Percentiles rank a stretch among this genome's conserved stretches.
phyloP scores from a whole-genome alignment of 2,329 filamentous ascomycete genomes.

The Mycosphaerella sp. region DNA sequence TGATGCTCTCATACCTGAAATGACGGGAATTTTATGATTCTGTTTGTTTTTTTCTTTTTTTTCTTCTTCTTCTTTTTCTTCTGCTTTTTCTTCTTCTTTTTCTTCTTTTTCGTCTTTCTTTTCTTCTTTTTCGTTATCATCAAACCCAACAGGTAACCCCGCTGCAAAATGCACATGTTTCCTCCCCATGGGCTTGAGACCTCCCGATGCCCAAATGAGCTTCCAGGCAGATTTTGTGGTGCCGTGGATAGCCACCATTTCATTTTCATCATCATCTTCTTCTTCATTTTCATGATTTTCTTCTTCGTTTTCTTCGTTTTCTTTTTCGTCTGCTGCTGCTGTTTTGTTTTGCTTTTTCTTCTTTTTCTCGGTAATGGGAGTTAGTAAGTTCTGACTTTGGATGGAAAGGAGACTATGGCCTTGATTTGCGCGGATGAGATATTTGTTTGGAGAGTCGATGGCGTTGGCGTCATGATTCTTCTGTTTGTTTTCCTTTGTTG shows the following conservation, averaged over 20 bases:
- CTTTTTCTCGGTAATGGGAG: slow-evolving; percentile 57
- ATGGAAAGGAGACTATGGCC: slow-evolving; percentile 81
- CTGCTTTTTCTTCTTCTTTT: neutral
- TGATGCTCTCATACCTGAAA: slow-evolving; percentile 44
- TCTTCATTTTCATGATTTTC: slow-evolving; percentile 16
- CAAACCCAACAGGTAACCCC: slow-evolving; percentile 54
- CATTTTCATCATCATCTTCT: too few species aligned
- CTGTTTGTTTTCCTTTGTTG: too few species aligned
- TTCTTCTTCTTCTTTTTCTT: too few species aligned
- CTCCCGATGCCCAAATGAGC: slow-evolving; percentile 66
- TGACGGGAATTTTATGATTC: slow-evolving; percentile 57
- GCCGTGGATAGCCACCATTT: slow-evolving; percentile 78
- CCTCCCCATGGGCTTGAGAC: slow-evolving; percentile 71
- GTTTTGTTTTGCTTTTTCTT: too few species aligned
- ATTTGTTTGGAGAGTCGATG: slow-evolving; percentile 48
- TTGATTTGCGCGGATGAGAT: slow-evolving; percentile 90
- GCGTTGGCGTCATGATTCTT: neutral
- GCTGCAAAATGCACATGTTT: slow-evolving; percentile 88
- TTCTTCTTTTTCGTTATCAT: neutral
- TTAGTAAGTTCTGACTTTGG: slow-evolving; percentile 64
- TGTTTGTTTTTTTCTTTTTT: too few species aligned
- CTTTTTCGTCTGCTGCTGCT: too few species aligned
- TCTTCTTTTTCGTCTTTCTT: neutral
- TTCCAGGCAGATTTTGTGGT: slow-evolving; percentile 80
- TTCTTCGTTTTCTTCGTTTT: too few species aligned